Percentiles rank a stretch among this genome's conserved stretches.
These are phyloP conservation scores for Entophlyctis helioformis DNA, from an alignment of 192 early-diverging fungal species.

Conservation along the genomic window DNA sequence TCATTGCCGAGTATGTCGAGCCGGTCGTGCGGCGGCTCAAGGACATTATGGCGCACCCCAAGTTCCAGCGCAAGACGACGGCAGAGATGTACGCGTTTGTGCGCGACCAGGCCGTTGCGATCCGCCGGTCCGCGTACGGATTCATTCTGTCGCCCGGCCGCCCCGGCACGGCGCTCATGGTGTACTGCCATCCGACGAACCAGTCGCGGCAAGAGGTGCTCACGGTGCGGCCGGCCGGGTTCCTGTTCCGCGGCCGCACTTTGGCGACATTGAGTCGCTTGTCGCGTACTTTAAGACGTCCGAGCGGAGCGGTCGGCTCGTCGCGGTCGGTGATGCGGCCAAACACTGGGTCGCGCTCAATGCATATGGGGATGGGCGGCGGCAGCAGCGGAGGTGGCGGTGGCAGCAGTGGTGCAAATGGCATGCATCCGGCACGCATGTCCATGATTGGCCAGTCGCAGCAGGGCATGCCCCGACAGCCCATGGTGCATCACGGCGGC, in stretches of 20 bases:
- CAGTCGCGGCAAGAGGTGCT: constrained; percentile 57
- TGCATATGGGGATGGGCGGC: too few species aligned
- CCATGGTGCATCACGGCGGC: too few species aligned
- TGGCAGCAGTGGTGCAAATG: too few species aligned
- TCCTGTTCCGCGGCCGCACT: constrained; percentile 52
- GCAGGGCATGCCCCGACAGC: too few species aligned
- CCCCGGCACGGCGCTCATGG: constrained; percentile 62
- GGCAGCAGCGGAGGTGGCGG: too few species aligned
- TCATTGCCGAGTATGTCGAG: constrained; percentile 82
- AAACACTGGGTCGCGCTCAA: too few species aligned
- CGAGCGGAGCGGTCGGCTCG: too few species aligned
- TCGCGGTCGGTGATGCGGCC: too few species aligned
- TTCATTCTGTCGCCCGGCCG: constrained; percentile 53
- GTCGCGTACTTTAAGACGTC: too few species aligned
- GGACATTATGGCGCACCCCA: constrained; percentile 56
- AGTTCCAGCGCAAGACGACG: constrained; percentile 58
- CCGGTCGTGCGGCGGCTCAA: constrained; percentile 62
- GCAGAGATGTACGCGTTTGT: constrained; percentile 44
- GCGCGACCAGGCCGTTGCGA: constrained; percentile 36
- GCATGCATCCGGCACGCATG: too few species aligned
- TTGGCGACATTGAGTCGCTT: too few species aligned
- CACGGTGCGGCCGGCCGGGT: constrained; percentile 66
- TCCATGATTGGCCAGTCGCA: too few species aligned
- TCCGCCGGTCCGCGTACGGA: constrained; percentile 66
- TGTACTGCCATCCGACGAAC: constrained; percentile 70